Evolutionary conservation across 257 asterid species (phyloP).

Genomic region (Plantago ovata): DNA sequence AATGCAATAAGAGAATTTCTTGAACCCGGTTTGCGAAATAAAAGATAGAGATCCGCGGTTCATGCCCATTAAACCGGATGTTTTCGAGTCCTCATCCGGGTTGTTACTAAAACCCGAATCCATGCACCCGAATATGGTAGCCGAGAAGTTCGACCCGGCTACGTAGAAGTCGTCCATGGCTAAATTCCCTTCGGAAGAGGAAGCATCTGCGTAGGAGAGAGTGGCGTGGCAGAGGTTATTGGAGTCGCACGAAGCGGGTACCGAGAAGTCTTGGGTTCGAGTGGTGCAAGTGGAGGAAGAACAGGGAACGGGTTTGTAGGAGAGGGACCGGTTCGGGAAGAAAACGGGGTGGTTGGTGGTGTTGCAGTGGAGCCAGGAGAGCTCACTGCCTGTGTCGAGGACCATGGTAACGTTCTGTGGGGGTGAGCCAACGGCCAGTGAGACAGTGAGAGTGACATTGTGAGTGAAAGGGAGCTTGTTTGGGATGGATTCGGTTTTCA

Average conservation of each 20-base stretch:
- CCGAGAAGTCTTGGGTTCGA: slow-evolving; percentile 81
- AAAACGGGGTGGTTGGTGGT: slow-evolving; percentile 47
- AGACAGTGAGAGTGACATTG: slow-evolving; percentile 85
- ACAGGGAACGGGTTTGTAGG: slow-evolving; percentile 67
- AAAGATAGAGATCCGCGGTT: slow-evolving; percentile 83
- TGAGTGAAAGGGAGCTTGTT: slow-evolving; percentile 71
- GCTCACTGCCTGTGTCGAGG: slow-evolving; percentile 93
- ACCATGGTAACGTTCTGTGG: slow-evolving; percentile 93
- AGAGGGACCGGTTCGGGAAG: slow-evolving; percentile 40
- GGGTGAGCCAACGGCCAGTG: slow-evolving; percentile 76
- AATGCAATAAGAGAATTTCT: slow-evolving; percentile 81
- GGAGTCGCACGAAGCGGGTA: slow-evolving; percentile 84
- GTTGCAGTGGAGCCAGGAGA: slow-evolving; percentile 89
- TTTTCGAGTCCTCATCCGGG: slow-evolving; percentile 64
- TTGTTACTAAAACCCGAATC: slow-evolving; percentile 68
- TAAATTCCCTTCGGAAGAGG: slow-evolving; percentile 75
- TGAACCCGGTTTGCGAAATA: slow-evolving; percentile 77
- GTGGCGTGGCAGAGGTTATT: slow-evolving; percentile 73
- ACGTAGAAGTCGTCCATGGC: slow-evolving; percentile 54
- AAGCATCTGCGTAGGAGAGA: slow-evolving; percentile 72
- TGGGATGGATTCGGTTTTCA: slow-evolving; percentile 51
- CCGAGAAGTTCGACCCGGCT: slow-evolving; percentile 60
- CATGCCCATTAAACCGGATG: slow-evolving; percentile 94
- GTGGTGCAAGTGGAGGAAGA: slow-evolving; percentile 71
- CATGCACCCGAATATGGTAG: slow-evolving; percentile 78